Evolutionary conservation across 164 flowering plant genomes (phyloP).

Genomic region (Umbilicus rupestris): DNA sequence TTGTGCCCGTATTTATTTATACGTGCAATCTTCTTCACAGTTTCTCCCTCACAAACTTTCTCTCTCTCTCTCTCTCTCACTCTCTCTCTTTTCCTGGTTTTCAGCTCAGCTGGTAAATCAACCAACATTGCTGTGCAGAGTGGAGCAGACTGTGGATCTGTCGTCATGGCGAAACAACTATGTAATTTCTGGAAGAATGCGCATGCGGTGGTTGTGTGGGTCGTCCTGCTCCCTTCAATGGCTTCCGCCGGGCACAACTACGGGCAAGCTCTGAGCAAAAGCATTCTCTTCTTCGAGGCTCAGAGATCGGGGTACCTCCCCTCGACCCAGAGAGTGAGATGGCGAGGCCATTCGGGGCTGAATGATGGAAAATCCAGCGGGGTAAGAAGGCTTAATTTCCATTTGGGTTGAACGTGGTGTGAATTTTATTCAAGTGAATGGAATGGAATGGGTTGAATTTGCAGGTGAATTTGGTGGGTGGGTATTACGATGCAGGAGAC

Average conservation of each 20-base stretch:
- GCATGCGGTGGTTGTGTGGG: slow-evolving; percentile 21
- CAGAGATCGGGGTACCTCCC: slow-evolving; percentile 94
- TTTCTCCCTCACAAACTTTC: too few species aligned
- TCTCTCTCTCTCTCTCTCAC: too few species aligned
- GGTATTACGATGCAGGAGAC: slow-evolving; percentile 95
- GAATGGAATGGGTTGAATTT: background rate
- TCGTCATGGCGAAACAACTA: background rate
- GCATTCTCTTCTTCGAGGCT: slow-evolving; percentile 86
- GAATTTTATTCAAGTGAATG: background rate
- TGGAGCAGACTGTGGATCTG: background rate
- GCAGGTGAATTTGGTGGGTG: slow-evolving; percentile 92
- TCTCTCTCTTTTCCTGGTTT: too few species aligned
- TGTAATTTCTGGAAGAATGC: slow-evolving; percentile 16
- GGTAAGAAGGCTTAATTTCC: slow-evolving; percentile 23
- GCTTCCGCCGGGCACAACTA: slow-evolving; percentile 70
- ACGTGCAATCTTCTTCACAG: too few species aligned
- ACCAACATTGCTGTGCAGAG: too few species aligned
- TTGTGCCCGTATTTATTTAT: too few species aligned
- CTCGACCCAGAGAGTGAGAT: slow-evolving; percentile 52
- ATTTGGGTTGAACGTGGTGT: too few species aligned
- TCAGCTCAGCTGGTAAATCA: too few species aligned
- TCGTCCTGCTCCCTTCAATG: slow-evolving; percentile 24
- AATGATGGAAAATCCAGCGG: slow-evolving; percentile 72
- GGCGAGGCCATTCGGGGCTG: slow-evolving; percentile 82
- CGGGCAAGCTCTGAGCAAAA: slow-evolving; percentile 63